phyloP scores from a whole-genome alignment of 805 yeast genomes.

The Saturnispora hagleri region DNA sequence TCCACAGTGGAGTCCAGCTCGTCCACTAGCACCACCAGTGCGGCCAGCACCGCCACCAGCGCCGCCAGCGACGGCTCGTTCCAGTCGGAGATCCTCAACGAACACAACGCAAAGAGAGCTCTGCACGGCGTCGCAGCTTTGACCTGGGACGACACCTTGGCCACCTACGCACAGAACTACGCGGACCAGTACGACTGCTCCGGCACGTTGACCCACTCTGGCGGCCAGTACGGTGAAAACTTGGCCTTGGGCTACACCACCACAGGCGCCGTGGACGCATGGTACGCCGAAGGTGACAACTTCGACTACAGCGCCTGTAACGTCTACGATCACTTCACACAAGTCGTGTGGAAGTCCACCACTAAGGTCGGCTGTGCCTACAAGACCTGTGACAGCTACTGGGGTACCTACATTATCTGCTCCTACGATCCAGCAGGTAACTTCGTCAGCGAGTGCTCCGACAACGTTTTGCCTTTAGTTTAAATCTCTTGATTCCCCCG shows the following conservation, averaged over 20 bases:
- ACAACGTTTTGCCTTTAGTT: conserved; percentile 27
- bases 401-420: conserved; percentile 61
- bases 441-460: conserved; percentile 36
- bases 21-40: conserved; percentile 13
- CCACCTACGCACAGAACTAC: conserved; percentile 47
- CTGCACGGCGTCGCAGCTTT: conserved; percentile 42
- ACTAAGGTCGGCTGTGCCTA: conserved; percentile 59
- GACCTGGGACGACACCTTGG: conserved; percentile 48
- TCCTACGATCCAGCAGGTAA: conserved; percentile 77
- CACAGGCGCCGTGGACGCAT: conserved; percentile 50
- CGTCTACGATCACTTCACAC: conserved; percentile 60
- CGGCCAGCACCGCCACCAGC: conserved; percentile 12
- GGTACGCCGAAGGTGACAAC: conserved; percentile 57
- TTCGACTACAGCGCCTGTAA: conserved; percentile 46
- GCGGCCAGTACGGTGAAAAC: conserved; percentile 67
- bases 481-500: conserved; percentile 2
- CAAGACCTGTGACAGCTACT: conserved; percentile 36
- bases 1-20: conserved; percentile 16
- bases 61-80: conserved; percentile 18
- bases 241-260: conserved; percentile 56
- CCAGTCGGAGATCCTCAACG: conserved; percentile 36
- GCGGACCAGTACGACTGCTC: conserved; percentile 50
- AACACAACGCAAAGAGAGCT: conserved; percentile 55
- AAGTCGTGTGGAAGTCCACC: conserved; percentile 59
- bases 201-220: conserved; percentile 54